Base-by-base conservation (phyloP, 2,329 filamentous ascomycete species). In the Colletotrichum paranaense region DNA sequence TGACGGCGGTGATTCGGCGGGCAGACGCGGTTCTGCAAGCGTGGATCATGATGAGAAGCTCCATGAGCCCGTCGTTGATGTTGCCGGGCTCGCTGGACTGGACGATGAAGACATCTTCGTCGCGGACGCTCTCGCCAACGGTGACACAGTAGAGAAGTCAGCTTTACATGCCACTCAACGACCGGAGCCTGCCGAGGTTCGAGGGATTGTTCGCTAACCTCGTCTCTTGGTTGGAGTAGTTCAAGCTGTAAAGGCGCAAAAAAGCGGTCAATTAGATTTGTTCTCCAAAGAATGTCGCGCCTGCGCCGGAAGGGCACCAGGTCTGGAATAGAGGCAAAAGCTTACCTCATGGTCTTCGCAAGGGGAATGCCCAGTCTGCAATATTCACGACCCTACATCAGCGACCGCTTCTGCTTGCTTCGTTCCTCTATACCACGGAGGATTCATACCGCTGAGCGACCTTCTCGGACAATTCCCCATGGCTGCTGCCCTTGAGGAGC, bases 41-140 rank as follows among this genome's bases (percentile, higher is more conserved):
- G 80, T 96, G 95, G 84, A 97, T 95, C 91, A 97, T 96, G 84
- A 97, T 97, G 73, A 97, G 88, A 46, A 97, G 90, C 84, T 97
- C 95, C 95, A 97, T 97, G 72, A 97, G 89, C 67, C 94, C 94
- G 82, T 97, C 94, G 85, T 97, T 97, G 86, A 97, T 95, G 81
- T 97, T 94, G 82, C 94, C 94, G 2, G 95, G 94, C 52, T 93
- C 92, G 67, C 95, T 97, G 62, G 94, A 97, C 84, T 97, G 95
- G 75, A 97, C 87, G 79, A 97, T 95, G 86, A 97, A 97, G 80
- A 97, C 74, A 66, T 76, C 74, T 88, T 97, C 95, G 83, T 97
- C 95, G 84, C 95, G 89, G 69, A 97, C 94, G 76, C 93, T 95
- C 85, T 97, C 95, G 80, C 94, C 94, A 77, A 97, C 95, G 16